Base-by-base conservation (phyloP, 306 rosid genomes). In the Arachis hypogaea region DNA sequence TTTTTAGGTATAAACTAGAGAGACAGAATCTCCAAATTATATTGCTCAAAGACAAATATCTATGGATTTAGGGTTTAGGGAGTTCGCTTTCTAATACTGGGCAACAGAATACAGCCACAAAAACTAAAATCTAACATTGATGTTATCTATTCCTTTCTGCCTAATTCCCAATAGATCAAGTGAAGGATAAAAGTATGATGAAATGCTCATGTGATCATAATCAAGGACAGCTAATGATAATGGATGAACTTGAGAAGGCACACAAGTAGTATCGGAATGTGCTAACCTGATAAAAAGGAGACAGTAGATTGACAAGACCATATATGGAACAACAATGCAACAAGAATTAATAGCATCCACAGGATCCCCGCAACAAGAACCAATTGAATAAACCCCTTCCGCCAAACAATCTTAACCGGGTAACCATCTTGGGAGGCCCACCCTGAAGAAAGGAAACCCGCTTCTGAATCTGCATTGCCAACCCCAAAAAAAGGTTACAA, bases 261-360 rank as follows among this genome's bases (percentile, higher is more conserved):
- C 29, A 6, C 7, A 75, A 68, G 59, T 40, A 78, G 82, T 67
- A 57, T 65, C 46, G 22, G 65, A 66, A 44, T 55, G 78, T 29
- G 64, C 54, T 50, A 85, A 94, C 99, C 97, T 74, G 96, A 88
- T 71, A 94, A 78, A 75, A 94, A 83, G 47, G 93, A 80, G 70
- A 95, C 71, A 46, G 96, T 84, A 63, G 98, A 81, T 55, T 87
- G 96, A 82, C 98, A 94, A 46, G 97, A 91, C 98, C 98, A 94
- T 28, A 94, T 72, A 77, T 94, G 98, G 62, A 91, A 85, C 85
- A 91, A 76, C 42, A 89, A 82, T 14, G 98, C 98, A 41, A 82
- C 67, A 68, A 94, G 98, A 89, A 91, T 88, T 45, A 94, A 80
- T 29, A 94, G 66, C 93, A 92, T 86, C 99, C 97, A 94, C 86